Base-by-base conservation (phyloP, 371 early-diverging fungal species). In the Apophysomyces variabilis region DNA sequence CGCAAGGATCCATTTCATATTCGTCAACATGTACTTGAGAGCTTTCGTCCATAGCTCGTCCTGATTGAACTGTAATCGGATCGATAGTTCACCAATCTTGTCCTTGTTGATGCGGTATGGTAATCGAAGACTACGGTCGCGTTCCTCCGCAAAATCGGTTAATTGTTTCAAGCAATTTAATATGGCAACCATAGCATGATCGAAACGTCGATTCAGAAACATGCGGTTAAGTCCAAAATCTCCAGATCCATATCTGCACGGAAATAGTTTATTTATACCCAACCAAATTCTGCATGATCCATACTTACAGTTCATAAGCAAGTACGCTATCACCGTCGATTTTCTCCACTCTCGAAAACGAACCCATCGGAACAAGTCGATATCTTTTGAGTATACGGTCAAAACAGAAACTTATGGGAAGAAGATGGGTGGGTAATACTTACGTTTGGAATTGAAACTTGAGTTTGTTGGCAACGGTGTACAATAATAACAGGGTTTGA, bases 1-100 rank as follows among this genome's bases (percentile, higher is more conserved):
- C 4, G 92, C 92, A 60, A 94, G 73, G 13, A 91, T 80, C 93
- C 91, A 93, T 71, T 95, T 95, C 61, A 93, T 86, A 70, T 96
- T 87, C 47, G 93, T 90, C 50, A 97, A 78, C 74, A 93, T 90
- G 77, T 92, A 95, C 75, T 92, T 93, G 35, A 96, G 79, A 5
- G 97, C 98, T 43, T 87, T 85, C 9, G 97, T 96, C 98, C 98
- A 98, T 32, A 81, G 73, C 59, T 96, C 96, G 61, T 93, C 94
- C 64, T 92, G 91, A 57, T 90, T 93, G 74, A 95, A 94, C 72
- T 96, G 96, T 11, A 93, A 75, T 65, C 87, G 77, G 61, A 98
- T 95, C 0, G 93, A 92, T 0, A 88, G 71, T 38, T 93, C 93
- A 8, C 96, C 96, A 62, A 98, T 93, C 57, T 86, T 89, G 68